phyloP scores from a whole-genome alignment of 805 yeast species.

The Sugiyamaella marilandica region DNA sequence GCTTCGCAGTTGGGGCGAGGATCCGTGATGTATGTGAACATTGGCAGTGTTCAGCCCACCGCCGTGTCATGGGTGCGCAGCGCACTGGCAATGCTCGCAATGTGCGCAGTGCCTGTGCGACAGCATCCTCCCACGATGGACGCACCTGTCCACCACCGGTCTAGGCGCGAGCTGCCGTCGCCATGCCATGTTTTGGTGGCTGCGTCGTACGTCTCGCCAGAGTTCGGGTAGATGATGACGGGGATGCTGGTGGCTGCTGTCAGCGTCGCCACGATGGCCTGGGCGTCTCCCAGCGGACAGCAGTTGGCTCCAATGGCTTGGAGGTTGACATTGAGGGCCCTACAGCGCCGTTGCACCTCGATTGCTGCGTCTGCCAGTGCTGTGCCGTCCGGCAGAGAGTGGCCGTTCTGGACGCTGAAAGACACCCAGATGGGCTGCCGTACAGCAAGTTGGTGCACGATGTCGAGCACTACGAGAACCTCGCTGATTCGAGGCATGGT shows the following conservation, averaged over 20 bases:
- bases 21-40: too few relatives aligned
- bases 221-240: slow-evolving; percentile 65
- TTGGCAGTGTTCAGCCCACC: too few relatives aligned
- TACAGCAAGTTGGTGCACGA: slow-evolving; percentile 32
- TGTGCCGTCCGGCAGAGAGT: slow-evolving; percentile 49
- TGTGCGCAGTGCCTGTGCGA: not conserved
- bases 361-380: slow-evolving; percentile 22
- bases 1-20: too few relatives aligned
- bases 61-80: too few relatives aligned
- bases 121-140: not conserved
- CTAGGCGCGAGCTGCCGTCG: not conserved
- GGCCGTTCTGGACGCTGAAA: slow-evolving; percentile 40
- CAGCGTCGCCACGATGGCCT: slow-evolving; percentile 38
- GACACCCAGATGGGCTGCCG: slow-evolving; percentile 44
- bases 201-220: slow-evolving; percentile 63
- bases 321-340: slow-evolving; percentile 26
- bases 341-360: slow-evolving; percentile 23
- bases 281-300: slow-evolving; percentile 43
- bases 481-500: slow-evolving; percentile 66
- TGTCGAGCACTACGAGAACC: slow-evolving; percentile 43
- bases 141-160: not conserved
- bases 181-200: slow-evolving; percentile 40
- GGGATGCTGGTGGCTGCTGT: slow-evolving; percentile 31
- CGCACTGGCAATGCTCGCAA: not conserved
- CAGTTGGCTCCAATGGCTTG: slow-evolving; percentile 66